Percentiles rank a stretch among this genome's conserved stretches.
Evolutionary conservation across 345 rosid genomes (phyloP).

Genomic region (Dipteronia dyeriana): DNA sequence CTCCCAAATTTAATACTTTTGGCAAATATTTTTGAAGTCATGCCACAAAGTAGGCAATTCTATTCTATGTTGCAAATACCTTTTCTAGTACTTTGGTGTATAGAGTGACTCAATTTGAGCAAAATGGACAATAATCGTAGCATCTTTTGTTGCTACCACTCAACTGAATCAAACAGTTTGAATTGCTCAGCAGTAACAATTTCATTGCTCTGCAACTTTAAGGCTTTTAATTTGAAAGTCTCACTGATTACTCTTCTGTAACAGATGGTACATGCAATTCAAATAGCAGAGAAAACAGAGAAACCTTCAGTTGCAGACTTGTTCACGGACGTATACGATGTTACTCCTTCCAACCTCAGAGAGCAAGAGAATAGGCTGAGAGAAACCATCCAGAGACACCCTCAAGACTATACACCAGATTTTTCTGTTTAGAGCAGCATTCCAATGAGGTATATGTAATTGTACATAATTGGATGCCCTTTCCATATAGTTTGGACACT

Average conservation of each 20-base stretch:
- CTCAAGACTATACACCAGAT: slow-evolving; percentile 71
- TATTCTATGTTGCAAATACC: neutral
- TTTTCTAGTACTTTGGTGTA: neutral
- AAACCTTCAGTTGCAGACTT: slow-evolving; percentile 65
- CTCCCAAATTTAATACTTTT: neutral
- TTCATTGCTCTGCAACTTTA: neutral
- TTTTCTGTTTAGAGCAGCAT: slow-evolving; percentile 48
- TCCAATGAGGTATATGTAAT: neutral
- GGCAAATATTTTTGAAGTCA: neutral
- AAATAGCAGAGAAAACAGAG: slow-evolving; percentile 67
- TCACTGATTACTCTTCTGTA: neutral
- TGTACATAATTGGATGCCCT: neutral
- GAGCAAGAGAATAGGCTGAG: slow-evolving; percentile 70
- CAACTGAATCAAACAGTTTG: neutral
- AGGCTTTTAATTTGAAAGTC: slow-evolving; percentile 7
- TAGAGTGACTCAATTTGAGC: neutral
- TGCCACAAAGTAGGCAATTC: neutral
- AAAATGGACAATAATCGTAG: neutral
- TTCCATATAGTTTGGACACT: neutral
- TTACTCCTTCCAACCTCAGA: slow-evolving; percentile 60
- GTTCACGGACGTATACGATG: slow-evolving; percentile 79
- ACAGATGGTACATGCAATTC: slow-evolving; percentile 76
- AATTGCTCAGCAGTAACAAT: too few species aligned
- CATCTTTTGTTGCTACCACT: neutral
- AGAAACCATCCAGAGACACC: slow-evolving; percentile 51